Percentiles rank a stretch among this genome's conserved stretches.
These are phyloP conservation scores for Phytophthora uliginosa DNA, from an alignment of 352 stramenopile genomes.

Conservation along the genomic window DNA sequence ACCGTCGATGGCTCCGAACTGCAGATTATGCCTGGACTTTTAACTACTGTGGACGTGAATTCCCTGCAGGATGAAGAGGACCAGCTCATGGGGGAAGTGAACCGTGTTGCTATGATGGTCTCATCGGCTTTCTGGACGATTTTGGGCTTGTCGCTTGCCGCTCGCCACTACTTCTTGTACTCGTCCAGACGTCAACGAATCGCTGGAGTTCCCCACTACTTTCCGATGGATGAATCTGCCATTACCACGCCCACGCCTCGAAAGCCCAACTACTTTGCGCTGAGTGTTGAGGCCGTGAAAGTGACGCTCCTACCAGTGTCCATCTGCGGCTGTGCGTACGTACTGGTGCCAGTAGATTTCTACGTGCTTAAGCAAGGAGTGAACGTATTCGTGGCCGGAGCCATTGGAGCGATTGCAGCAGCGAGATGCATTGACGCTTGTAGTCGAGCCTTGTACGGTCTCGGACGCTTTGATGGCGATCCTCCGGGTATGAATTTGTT, in stretches of 20 bases:
- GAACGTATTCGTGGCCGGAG: conserved; percentile 26
- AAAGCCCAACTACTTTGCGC: conserved; percentile 22
- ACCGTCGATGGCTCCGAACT: conserved; percentile 11
- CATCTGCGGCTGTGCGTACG: conserved; percentile 19
- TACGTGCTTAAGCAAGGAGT: conserved; percentile 31
- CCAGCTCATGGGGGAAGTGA: conserved; percentile 19
- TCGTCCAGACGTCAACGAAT: conserved; percentile 18
- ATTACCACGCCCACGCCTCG: not conserved
- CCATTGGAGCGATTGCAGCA: conserved; percentile 25
- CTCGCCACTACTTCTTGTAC: conserved; percentile 28
- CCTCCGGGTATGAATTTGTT: conserved; percentile 10
- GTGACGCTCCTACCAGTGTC: conserved; percentile 15
- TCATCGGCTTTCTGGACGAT: conserved; percentile 26
- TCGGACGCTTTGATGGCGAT: conserved; percentile 10
- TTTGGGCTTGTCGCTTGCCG: conserved; percentile 24
- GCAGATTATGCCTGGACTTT: conserved; percentile 10
- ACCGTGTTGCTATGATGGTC: conserved; percentile 10
- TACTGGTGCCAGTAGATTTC: conserved; percentile 15
- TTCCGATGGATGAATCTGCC: conserved; percentile 2
- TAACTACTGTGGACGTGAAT: not conserved
- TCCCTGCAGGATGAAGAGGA: not conserved
- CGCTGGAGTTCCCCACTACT: conserved; percentile 18
- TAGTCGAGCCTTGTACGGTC: conserved; percentile 18
- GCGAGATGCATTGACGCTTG: conserved; percentile 23
- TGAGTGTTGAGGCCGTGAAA: conserved; percentile 22